Conservation (phyloP, 768 basidiomycete species). For the Suillus decipiens region DNA sequence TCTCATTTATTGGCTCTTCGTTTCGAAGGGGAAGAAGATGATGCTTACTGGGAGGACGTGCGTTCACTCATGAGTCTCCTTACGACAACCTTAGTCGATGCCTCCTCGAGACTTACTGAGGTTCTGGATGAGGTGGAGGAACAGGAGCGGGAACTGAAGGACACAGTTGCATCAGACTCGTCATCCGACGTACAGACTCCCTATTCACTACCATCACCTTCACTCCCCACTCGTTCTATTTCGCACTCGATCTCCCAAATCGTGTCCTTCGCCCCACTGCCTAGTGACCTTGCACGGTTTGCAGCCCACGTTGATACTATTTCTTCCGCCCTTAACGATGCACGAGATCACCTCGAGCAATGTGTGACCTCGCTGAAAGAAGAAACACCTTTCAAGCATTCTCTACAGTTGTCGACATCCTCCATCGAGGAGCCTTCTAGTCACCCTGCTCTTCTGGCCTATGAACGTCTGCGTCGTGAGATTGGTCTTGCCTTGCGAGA, state of each 20-base stretch:
- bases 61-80: constrained; percentile 71
- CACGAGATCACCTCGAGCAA: constrained; percentile 62
- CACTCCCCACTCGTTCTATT: constrained; percentile 19
- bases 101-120: constrained; percentile 59
- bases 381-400: constrained; percentile 28
- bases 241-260: constrained; percentile 16
- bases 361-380: constrained; percentile 62
- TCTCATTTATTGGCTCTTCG: constrained; percentile 79
- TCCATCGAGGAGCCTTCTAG: constrained; percentile 29
- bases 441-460: constrained; percentile 62
- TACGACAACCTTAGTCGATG: constrained; percentile 66
- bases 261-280: constrained; percentile 72
- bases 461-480: constrained; percentile 74
- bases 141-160: constrained; percentile 41
- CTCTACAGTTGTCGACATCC: constrained; percentile 23
- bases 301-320: constrained; percentile 75
- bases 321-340: constrained; percentile 67
- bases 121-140: constrained; percentile 64
- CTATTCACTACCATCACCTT: constrained; percentile 21
- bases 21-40: constrained; percentile 73
- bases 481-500: constrained; percentile 78
- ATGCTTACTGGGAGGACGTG: constrained; percentile 85
- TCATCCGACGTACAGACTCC: constrained; percentile 18
- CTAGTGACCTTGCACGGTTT: constrained; percentile 67
- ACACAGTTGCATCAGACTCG: constrained; percentile 44